phyloP scores from a whole-genome alignment of 1,284 basidiomycete species.

The Boletus hoseneyae region DNA sequence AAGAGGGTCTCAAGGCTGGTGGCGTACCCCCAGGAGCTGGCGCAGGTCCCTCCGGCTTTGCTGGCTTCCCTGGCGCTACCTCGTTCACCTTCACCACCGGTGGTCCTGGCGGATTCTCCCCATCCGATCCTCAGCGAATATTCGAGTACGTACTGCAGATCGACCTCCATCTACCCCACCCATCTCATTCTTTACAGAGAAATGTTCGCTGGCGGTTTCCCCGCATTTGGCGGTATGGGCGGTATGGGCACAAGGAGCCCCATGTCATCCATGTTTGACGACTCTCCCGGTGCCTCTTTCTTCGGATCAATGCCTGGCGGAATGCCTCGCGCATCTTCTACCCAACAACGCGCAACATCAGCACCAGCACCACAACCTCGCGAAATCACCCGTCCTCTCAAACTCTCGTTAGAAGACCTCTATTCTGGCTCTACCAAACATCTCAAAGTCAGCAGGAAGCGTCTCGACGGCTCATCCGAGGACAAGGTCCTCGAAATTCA shows the following conservation, averaged over 20 bases:
- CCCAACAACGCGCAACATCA: conserved; percentile 26
- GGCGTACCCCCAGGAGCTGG: conserved; percentile 51
- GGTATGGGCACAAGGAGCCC: conserved; percentile 37
- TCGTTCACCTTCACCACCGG: conserved; percentile 63
- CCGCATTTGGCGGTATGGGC: conserved; percentile 31
- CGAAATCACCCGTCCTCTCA: conserved; percentile 83
- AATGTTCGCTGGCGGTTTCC: conserved; percentile 55
- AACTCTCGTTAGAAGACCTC: conserved; percentile 88
- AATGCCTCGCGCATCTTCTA: conserved; percentile 28
- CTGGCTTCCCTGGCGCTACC: conserved; percentile 47
- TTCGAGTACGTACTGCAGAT: conserved; percentile 68
- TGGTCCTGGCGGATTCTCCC: conserved; percentile 55
- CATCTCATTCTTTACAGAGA: conserved; percentile 45
- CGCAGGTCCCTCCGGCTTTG: conserved; percentile 50
- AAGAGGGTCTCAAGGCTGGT: conserved; percentile 88
- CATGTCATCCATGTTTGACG: conserved; percentile 41
- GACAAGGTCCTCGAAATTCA: conserved; percentile 90
- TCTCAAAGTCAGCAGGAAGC: conserved; percentile 81
- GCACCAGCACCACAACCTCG: conserved; percentile 38
- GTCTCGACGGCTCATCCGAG: conserved; percentile 72
- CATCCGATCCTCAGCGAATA: conserved; percentile 86
- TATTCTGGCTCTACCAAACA: conserved; percentile 87
- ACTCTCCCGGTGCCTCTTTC: conserved; percentile 43
- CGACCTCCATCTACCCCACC: background rate
- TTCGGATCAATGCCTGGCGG: conserved; percentile 57